Evolutionary conservation across 306 rosid genomes (phyloP).

Genomic region (Acacia crassicarpa): DNA sequence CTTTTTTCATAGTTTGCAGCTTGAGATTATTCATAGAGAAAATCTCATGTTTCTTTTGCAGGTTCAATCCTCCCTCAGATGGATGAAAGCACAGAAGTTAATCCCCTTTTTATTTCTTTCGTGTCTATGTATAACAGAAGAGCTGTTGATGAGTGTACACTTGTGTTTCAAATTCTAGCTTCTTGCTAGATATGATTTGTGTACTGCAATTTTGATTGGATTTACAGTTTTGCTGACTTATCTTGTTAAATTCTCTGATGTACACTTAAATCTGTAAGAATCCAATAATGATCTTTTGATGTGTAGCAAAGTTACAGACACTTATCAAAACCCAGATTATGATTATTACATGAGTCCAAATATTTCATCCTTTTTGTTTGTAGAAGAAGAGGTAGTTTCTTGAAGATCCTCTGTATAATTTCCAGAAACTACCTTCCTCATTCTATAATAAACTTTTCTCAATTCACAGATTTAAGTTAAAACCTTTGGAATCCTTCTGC

Average conservation of each 20-base stretch:
- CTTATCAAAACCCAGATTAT: not conserved
- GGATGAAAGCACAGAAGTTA: constrained; percentile 23
- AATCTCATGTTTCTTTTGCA: constrained; percentile 36
- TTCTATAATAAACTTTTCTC: not conserved
- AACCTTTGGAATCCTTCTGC: not conserved
- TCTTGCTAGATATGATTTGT: not conserved
- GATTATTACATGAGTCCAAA: not conserved
- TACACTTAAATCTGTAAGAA: not conserved
- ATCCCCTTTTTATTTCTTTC: not conserved
- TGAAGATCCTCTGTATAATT: not conserved
- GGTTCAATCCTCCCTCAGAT: constrained; percentile 41
- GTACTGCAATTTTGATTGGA: constrained; percentile 28
- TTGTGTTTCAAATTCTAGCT: not conserved
- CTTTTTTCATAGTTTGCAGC: constrained; percentile 3
- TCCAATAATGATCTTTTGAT: not conserved
- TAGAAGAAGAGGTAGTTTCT: not conserved
- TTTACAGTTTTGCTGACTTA: constrained; percentile 23
- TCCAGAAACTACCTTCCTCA: not conserved
- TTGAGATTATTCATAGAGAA: not conserved
- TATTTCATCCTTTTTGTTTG: not conserved
- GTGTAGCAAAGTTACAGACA: not conserved
- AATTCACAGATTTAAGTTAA: not conserved
- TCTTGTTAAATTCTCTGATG: constrained; percentile 12
- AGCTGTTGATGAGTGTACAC: not conserved
- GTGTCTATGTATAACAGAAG: not conserved